Conservation (phyloP, 345 rosid species). For the Bretschneidera sinensis region DNA sequence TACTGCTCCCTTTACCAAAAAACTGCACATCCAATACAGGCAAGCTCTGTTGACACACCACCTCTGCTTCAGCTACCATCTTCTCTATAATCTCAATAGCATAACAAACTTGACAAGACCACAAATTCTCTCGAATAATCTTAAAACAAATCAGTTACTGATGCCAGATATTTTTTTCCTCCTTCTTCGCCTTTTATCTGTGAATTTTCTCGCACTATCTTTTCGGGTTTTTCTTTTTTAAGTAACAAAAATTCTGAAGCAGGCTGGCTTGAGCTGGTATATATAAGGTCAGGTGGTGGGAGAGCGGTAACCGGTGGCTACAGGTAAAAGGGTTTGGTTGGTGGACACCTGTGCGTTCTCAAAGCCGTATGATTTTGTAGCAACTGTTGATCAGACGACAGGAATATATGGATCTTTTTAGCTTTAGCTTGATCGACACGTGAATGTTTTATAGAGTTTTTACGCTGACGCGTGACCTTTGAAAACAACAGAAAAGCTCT, state of each 20-base stretch:
- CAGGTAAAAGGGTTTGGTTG: conserved; percentile 1
- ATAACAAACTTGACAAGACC: not conserved
- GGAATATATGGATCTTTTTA: not conserved
- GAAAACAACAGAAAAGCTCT: not conserved
- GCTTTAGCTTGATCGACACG: conserved; percentile 30
- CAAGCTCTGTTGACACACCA: conserved; percentile 36
- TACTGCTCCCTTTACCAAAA: conserved; percentile 25
- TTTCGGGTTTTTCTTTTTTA: conserved; percentile 3
- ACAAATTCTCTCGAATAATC: not conserved
- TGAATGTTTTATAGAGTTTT: conserved; percentile 12
- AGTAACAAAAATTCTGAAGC: conserved; percentile 12
- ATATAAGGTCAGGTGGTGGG: conserved; percentile 12
- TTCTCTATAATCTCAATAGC: conserved; percentile 13
- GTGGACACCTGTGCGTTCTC: conserved; percentile 39
- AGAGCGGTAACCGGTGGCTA: conserved; percentile 36
- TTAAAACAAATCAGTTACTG: not conserved
- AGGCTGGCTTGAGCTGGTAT: conserved; percentile 4
- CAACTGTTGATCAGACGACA: conserved; percentile 8
- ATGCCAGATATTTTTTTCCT: not conserved
- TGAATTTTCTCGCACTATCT: not conserved
- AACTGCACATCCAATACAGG: conserved; percentile 34
- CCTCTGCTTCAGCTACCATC: conserved; percentile 51
- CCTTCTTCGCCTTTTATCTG: too few species aligned
- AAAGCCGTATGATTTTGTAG: conserved; percentile 14
- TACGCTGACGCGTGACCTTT: conserved; percentile 30